Conservation (phyloP, 345 rosid species). For the Salix purpurea region DNA sequence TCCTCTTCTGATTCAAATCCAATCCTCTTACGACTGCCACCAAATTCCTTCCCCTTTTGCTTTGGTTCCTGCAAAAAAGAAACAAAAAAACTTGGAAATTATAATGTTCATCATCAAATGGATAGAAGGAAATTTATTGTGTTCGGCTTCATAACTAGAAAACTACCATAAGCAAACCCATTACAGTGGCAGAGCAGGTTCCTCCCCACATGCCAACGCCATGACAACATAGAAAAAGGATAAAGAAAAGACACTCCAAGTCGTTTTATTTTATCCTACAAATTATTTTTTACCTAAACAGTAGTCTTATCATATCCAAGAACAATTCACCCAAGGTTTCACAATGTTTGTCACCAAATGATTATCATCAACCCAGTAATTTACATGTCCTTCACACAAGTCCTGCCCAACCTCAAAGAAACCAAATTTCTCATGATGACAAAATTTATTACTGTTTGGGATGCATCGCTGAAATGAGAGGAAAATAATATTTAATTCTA, state of each 20-base stretch:
- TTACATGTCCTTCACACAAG: no score
- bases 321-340: no score
- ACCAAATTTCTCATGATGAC: no score
- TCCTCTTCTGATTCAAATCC: slow-evolving; percentile 91
- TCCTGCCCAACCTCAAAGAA: no score
- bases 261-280: background rate
- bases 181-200: background rate
- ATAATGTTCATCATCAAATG: no score
- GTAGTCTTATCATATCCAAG: no score
- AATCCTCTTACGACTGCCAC: slow-evolving; percentile 60
- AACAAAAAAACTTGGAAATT: background rate
- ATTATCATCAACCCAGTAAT: no score
- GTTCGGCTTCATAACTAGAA: background rate
- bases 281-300: background rate
- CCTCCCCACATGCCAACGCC: background rate
- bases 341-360: no score
- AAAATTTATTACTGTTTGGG: no score
- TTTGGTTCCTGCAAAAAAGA: slow-evolving; percentile 46
- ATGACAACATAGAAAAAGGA: background rate
- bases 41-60: slow-evolving; percentile 44
- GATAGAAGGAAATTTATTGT: no score
- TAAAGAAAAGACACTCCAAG: background rate
- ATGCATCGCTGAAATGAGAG: background rate
- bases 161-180: background rate
- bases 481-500: background rate